A percentile compares a stretch with the other conserved stretches of the same genome.
Evolutionary conservation across 495 filamentous ascomycete species (phyloP).

Genomic region (Xylaria castorea): DNA sequence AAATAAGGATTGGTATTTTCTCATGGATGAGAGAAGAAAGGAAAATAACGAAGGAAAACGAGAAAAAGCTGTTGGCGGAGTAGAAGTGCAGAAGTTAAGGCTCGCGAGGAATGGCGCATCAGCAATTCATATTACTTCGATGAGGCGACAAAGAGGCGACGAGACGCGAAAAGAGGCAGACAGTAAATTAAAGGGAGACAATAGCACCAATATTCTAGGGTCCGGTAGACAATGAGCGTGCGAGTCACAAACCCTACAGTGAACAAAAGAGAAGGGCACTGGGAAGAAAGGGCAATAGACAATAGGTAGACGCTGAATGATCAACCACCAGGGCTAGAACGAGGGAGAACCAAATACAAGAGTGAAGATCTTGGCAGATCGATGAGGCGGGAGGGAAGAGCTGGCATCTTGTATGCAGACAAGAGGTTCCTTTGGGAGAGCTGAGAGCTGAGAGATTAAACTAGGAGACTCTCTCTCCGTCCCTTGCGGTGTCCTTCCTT

Average conservation of each 20-base stretch:
- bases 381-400: conserved; percentile 20
- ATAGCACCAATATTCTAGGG: conserved; percentile 21
- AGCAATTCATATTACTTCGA: conserved; percentile 37
- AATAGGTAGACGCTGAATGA: neutral
- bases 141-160: conserved; percentile 34
- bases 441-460: neutral
- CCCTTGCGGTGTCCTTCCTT: conserved; percentile 26
- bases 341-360: conserved; percentile 11
- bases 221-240: conserved; percentile 31
- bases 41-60: conserved; percentile 23
- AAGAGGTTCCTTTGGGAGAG: neutral
- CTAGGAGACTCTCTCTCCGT: conserved; percentile 26
- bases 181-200: conserved; percentile 29
- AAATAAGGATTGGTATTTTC: conserved; percentile 13
- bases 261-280: conserved; percentile 33
- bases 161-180: conserved; percentile 27
- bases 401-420: conserved; percentile 39
- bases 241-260: conserved; percentile 17
- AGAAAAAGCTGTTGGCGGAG: conserved; percentile 25
- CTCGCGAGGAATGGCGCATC: conserved; percentile 26
- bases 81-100: conserved; percentile 26
- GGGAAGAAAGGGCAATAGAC: conserved; percentile 26
- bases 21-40: conserved; percentile 16
- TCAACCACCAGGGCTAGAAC: conserved; percentile 31
- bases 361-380: conserved; percentile 33